These are phyloP conservation scores for Violaceomyces palustris DNA, from an alignment of 1,284 basidiomycete species.

Conservation along the genomic window DNA sequence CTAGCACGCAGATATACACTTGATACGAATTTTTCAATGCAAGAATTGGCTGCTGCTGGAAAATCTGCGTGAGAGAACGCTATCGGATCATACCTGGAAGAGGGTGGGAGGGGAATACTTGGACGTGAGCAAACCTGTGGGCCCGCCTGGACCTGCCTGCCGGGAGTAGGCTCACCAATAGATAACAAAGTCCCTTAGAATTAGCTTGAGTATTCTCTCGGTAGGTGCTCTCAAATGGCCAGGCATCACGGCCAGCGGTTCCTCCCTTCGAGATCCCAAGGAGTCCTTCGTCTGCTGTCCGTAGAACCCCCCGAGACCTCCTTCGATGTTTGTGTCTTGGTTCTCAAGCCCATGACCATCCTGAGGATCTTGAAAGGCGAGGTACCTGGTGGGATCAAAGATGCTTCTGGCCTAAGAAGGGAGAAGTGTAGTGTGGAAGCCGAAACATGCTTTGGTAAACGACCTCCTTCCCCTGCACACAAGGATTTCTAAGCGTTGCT, in stretches of 20 bases:
- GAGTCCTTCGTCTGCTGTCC: constrained; percentile 1
- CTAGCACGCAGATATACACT: constrained; percentile 26
- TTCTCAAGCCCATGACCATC: background rate
- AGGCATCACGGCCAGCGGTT: constrained; percentile 20
- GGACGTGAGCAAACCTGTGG: background rate
- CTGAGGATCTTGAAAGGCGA: constrained; percentile 3
- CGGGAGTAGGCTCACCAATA: constrained; percentile 12
- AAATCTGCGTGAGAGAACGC: constrained; percentile 39
- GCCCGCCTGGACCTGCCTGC: background rate
- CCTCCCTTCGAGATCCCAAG: constrained; percentile 7
- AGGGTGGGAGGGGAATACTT: background rate
- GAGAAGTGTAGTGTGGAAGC: background rate
- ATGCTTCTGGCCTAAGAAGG: constrained; percentile 1
- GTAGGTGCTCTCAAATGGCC: constrained; percentile 17
- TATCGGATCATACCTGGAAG: constrained; percentile 27
- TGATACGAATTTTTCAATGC: constrained; percentile 29
- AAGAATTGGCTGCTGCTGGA: constrained; percentile 26
- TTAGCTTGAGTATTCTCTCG: constrained; percentile 22
- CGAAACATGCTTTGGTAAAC: background rate
- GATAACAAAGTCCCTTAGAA: constrained; percentile 40
- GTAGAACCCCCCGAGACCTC: background rate
- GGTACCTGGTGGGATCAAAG: constrained; percentile 23
- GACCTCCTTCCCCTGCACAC: constrained; percentile 2
- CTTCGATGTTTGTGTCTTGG: background rate
- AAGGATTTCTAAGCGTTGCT: background rate